Percentiles rank a stretch among this genome's conserved stretches.
Conservation (phyloP, 1,139 yeast genomes). For the Suhomyces bokatorum region DNA sequence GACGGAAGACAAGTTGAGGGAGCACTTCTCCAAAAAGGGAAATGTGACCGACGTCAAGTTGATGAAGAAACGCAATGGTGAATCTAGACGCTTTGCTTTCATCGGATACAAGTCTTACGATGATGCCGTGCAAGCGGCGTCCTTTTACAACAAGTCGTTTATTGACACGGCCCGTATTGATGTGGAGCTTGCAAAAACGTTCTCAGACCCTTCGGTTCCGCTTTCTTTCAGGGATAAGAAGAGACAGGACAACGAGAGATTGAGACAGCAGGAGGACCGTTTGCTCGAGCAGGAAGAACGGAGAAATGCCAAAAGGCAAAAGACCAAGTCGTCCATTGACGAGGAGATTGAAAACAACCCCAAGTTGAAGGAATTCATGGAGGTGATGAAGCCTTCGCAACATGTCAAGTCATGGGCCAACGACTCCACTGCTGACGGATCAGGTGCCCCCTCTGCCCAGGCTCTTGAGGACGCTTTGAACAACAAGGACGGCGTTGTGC, state of each 20-base stretch:
- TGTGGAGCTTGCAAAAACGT: conserved; percentile 81
- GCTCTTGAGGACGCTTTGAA: conserved; percentile 45
- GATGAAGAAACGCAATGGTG: conserved; percentile 77
- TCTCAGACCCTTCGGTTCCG: conserved; percentile 82
- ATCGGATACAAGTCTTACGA: conserved; percentile 72
- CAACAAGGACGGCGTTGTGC: conserved; percentile 20
- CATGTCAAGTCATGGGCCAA: conserved; percentile 74
- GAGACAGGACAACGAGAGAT: conserved; percentile 53
- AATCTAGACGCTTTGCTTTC: conserved; percentile 90
- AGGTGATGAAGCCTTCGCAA: conserved; percentile 76
- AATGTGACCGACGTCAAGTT: conserved; percentile 85
- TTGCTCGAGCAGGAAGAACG: conserved; percentile 48
- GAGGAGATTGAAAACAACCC: conserved; percentile 64
- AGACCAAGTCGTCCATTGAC: conserved; percentile 42
- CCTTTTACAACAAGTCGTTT: conserved; percentile 72
- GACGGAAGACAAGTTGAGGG: conserved; percentile 71
- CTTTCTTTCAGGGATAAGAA: conserved; percentile 65
- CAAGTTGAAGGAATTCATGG: conserved; percentile 75
- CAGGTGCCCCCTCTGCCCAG: conserved; percentile 51
- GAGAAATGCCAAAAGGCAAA: conserved; percentile 28
- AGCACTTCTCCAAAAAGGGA: conserved; percentile 65
- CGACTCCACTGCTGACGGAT: conserved; percentile 57
- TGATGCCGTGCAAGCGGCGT: conserved; percentile 80
- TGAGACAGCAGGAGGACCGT: conserved; percentile 56
- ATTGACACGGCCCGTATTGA: conserved; percentile 79